Evolutionary conservation across 1,139 yeast species (phyloP).

Genomic region (Zygotorulaspora mrakii): DNA sequence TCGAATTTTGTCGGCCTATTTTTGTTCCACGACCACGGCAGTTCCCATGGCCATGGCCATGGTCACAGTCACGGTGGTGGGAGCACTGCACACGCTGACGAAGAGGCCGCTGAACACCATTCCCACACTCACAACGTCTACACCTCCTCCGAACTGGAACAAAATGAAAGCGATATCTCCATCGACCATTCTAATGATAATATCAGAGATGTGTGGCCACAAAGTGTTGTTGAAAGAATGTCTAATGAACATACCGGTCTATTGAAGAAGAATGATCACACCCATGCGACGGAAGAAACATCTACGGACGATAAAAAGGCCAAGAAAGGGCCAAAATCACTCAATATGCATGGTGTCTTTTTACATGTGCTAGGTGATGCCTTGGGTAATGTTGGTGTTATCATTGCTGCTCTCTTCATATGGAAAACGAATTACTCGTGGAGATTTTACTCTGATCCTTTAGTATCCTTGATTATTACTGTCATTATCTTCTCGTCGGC

Average conservation of each 20-base stretch:
- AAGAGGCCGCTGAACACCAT: constrained; percentile 11
- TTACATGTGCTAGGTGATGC: constrained; percentile 96
- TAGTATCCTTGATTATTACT: constrained; percentile 80
- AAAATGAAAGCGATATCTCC: constrained; percentile 13
- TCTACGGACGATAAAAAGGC: constrained; percentile 11
- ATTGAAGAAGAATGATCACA: constrained; percentile 34
- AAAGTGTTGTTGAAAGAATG: constrained; percentile 28
- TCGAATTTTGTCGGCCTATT: constrained; percentile 82
- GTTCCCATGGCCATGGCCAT: constrained; percentile 54
- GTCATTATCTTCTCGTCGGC: constrained; percentile 87
- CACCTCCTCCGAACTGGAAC: constrained; percentile 18
- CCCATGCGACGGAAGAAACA: constrained; percentile 12
- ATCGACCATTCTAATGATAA: constrained; percentile 16
- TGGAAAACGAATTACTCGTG: constrained; percentile 92
- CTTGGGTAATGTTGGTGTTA: constrained; percentile 91
- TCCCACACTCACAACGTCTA: constrained; percentile 12
- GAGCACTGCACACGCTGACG: constrained; percentile 28
- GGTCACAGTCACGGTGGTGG: constrained; percentile 45
- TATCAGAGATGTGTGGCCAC: constrained; percentile 32
- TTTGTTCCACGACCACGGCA: constrained; percentile 89
- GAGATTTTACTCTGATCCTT: constrained; percentile 83
- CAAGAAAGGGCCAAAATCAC: constrained; percentile 43
- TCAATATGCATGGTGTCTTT: constrained; percentile 97
- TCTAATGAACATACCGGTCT: constrained; percentile 39
- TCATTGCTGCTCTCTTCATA: constrained; percentile 79